phyloP scores from a whole-genome alignment of 495 filamentous ascomycete genomes.

The Lepraria neglecta region DNA sequence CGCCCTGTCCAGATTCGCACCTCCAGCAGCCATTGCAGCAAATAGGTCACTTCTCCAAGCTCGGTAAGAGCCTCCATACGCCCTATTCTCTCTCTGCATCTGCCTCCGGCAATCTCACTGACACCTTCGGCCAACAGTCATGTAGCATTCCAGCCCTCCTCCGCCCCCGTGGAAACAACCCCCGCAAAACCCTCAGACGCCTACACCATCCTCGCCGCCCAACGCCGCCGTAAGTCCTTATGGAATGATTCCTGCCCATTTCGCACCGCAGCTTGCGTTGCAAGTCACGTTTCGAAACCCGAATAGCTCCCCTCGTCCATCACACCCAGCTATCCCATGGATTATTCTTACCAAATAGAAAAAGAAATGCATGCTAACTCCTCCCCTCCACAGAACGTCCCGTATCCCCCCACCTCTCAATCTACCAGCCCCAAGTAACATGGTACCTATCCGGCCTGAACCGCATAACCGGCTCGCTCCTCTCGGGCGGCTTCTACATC shows the following conservation, averaged over 20 bases:
- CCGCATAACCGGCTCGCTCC: slow-evolving; percentile 69
- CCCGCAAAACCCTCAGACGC: slow-evolving; percentile 53
- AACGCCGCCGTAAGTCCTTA: slow-evolving; percentile 52
- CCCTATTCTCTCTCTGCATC: not conserved
- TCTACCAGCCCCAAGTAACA: slow-evolving; percentile 86
- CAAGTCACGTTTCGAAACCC: too few species aligned
- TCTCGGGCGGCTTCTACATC: slow-evolving; percentile 74
- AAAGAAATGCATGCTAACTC: too few species aligned
- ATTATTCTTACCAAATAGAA: too few species aligned
- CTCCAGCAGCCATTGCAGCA: slow-evolving; percentile 45
- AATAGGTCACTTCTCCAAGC: slow-evolving; percentile 44
- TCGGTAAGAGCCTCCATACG: slow-evolving; percentile 40
- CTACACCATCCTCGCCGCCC: slow-evolving; percentile 67
- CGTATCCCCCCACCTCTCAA: slow-evolving; percentile 76
- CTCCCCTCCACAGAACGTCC: slow-evolving; percentile 50
- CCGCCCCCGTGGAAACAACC: slow-evolving; percentile 47
- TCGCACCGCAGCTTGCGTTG: too few species aligned
- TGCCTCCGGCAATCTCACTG: not conserved
- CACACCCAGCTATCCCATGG: too few species aligned
- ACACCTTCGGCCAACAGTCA: slow-evolving; percentile 2
- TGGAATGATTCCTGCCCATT: too few species aligned
- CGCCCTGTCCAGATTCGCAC: slow-evolving; percentile 44
- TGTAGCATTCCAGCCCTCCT: slow-evolving; percentile 8
- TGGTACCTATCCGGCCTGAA: slow-evolving; percentile 69
- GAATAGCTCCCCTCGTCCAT: too few species aligned